Conservation (phyloP, 106 monocot genomes). For the Phalaenopsis equestris region DNA sequence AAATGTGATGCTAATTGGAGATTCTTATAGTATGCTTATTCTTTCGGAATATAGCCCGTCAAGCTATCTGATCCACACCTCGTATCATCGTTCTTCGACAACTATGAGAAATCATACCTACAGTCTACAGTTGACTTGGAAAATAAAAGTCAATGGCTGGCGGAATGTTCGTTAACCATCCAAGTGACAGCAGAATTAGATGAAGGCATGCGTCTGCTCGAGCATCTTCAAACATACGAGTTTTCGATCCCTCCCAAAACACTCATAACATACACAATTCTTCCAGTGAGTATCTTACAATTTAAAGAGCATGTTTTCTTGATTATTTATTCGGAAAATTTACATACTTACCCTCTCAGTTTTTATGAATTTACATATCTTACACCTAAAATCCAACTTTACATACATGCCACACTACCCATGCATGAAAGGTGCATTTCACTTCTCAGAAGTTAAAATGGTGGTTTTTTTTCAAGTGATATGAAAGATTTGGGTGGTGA, state of each 20-base stretch:
- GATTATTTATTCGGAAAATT: too few species aligned
- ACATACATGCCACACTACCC: too few species aligned
- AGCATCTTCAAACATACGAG: constrained; percentile 52
- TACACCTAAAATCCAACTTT: too few species aligned
- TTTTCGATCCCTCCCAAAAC: constrained; percentile 57
- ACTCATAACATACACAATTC: constrained; percentile 51
- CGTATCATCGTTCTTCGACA: constrained; percentile 84
- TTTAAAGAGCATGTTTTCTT: background rate
- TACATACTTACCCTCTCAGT: too few species aligned
- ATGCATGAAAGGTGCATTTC: too few species aligned
- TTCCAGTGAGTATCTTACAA: constrained; percentile 54
- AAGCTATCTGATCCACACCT: constrained; percentile 83
- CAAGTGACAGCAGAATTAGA: constrained; percentile 79
- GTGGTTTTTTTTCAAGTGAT: too few species aligned
- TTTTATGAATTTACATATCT: too few species aligned
- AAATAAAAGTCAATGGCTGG: constrained; percentile 72
- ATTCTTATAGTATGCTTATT: background rate
- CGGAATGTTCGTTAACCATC: constrained; percentile 67
- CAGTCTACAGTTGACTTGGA: constrained; percentile 79
- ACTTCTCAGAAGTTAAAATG: too few species aligned
- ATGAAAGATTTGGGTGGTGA: too few species aligned
- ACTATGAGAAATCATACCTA: constrained; percentile 73
- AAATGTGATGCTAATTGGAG: background rate
- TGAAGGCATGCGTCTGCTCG: constrained; percentile 59
- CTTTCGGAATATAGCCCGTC: constrained; percentile 58